phyloP scores from a whole-genome alignment of 1,284 basidiomycete species.

The Mycosarcoma maydis region DNA sequence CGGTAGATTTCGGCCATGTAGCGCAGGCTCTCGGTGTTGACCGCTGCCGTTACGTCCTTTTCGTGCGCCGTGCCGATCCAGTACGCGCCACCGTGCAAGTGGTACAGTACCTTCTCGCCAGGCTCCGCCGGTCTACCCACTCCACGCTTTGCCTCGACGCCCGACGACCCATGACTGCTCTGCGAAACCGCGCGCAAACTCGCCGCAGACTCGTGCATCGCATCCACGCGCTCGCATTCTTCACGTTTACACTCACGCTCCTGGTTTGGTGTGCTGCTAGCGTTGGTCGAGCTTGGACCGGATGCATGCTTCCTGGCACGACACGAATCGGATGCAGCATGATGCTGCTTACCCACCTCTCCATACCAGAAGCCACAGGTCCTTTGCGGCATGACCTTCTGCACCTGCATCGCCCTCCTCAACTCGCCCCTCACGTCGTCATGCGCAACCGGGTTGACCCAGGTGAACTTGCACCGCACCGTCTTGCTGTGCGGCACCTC shows the following conservation, averaged over 20 bases:
- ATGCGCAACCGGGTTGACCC: conserved; percentile 49
- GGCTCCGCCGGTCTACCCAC: conserved; percentile 40
- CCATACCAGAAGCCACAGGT: conserved; percentile 62
- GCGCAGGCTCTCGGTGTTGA: conserved; percentile 49
- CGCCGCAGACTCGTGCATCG: conserved; percentile 1
- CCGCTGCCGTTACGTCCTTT: conserved; percentile 53
- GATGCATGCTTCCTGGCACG: neutral
- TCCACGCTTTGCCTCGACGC: conserved; percentile 12
- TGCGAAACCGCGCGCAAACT: conserved; percentile 8
- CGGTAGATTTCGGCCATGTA: conserved; percentile 51
- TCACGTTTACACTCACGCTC: too few species aligned
- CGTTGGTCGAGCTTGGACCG: neutral
- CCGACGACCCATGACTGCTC: neutral
- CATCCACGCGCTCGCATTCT: too few species aligned
- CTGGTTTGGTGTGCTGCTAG: conserved; percentile 2
- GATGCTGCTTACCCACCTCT: conserved; percentile 22
- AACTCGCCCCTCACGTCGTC: conserved; percentile 54
- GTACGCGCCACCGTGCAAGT: conserved; percentile 63
- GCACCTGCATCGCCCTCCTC: conserved; percentile 47
- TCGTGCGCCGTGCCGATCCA: conserved; percentile 63
- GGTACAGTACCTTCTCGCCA: conserved; percentile 58
- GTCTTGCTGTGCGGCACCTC: conserved; percentile 57
- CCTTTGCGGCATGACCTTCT: conserved; percentile 34
- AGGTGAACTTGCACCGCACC: conserved; percentile 53
- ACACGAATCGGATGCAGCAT: neutral